Conservation (phyloP, 805 yeast species). For the Pichia exigua region DNA sequence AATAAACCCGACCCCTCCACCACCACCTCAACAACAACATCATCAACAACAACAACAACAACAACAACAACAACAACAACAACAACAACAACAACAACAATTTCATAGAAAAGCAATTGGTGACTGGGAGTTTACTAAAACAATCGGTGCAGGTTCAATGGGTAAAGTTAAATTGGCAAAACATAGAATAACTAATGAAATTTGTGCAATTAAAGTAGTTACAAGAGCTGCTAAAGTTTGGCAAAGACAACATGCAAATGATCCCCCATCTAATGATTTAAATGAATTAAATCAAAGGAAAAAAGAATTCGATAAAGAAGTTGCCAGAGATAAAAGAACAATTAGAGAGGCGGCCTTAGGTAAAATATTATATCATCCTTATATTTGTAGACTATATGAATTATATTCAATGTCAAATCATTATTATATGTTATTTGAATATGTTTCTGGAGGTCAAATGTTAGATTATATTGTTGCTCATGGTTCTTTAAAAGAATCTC, state of each 20-base stretch:
- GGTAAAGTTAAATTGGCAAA: constrained; percentile 95
- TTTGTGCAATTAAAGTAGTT: constrained; percentile 89
- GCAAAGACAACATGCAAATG: constrained; percentile 61
- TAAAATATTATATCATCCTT: constrained; percentile 81
- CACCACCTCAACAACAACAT: constrained; percentile 2
- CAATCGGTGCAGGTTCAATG: constrained; percentile 98
- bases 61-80: neutral
- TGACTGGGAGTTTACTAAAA: constrained; percentile 92
- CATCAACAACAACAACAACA: constrained; percentile 1
- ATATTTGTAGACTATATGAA: constrained; percentile 84
- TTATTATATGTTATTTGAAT: constrained; percentile 93
- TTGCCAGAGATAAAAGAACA: constrained; percentile 86
- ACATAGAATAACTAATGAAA: constrained; percentile 70
- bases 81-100: constrained; percentile 9
- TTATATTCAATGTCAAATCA: constrained; percentile 95
- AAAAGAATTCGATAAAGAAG: constrained; percentile 71
- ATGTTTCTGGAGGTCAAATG: constrained; percentile 96
- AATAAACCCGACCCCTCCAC: constrained; percentile 7
- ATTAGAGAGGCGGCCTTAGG: constrained; percentile 94
- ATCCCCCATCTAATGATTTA: constrained; percentile 55
- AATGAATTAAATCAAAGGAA: constrained; percentile 52
- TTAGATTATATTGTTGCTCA: constrained; percentile 95
- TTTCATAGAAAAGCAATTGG: constrained; percentile 87
- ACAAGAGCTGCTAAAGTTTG: constrained; percentile 80
- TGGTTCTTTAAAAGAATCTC: constrained; percentile 87